phyloP scores from a whole-genome alignment of 768 basidiomycete genomes.

The Leccinum arenicola region DNA sequence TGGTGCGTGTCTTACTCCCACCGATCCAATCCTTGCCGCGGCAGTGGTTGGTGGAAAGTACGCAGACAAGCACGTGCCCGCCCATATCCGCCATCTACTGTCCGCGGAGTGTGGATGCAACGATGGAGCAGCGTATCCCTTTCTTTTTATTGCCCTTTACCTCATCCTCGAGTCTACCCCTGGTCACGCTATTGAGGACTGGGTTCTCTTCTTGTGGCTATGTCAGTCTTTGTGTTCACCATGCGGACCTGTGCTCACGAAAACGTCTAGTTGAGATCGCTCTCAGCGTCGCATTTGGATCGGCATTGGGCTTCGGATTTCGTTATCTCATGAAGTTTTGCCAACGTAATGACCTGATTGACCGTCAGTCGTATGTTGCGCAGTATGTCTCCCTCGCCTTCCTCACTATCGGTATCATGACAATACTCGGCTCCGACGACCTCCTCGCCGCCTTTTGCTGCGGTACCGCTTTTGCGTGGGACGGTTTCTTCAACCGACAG shows the following conservation, averaged over 20 bases:
- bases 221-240: conserved; percentile 49
- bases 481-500: conserved; percentile 89
- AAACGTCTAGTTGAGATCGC: conserved; percentile 64
- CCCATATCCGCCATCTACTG: conserved; percentile 66
- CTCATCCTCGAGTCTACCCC: conserved; percentile 67
- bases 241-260: conserved; percentile 3
- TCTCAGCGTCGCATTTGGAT: conserved; percentile 73
- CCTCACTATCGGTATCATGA: conserved; percentile 80
- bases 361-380: conserved; percentile 92
- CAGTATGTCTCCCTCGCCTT: conserved; percentile 85
- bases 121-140: conserved; percentile 96
- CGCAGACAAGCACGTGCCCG: conserved; percentile 95
- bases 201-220: conserved; percentile 86
- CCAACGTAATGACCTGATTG: conserved; percentile 80
- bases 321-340: conserved; percentile 93
- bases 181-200: conserved; percentile 71
- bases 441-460: conserved; percentile 93
- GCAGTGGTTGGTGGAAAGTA: conserved; percentile 90
- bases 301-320: conserved; percentile 72
- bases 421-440: conserved; percentile 88
- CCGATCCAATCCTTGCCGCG: conserved; percentile 41
- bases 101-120: conserved; percentile 87
- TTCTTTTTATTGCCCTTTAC: conserved; percentile 87
- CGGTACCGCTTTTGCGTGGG: conserved; percentile 96
- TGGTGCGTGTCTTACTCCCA: conserved; percentile 91